Percentiles rank a stretch among this genome's conserved stretches.
These are phyloP conservation scores for Apiospora malaysiana DNA, from an alignment of 2,329 filamentous ascomycete genomes.

Conservation along the genomic window DNA sequence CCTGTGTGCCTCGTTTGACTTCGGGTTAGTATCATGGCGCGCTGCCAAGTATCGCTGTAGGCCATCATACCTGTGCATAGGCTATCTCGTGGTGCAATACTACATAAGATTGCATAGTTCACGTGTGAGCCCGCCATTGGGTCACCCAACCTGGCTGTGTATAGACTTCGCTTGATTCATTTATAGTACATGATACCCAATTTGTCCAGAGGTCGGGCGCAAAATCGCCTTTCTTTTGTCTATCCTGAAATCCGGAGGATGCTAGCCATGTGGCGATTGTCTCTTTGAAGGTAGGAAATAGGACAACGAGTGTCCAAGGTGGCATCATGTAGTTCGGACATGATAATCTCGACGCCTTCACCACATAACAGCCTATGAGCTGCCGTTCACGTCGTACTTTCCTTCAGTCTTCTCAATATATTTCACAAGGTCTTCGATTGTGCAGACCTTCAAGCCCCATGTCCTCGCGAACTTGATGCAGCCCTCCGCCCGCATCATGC, in stretches of 20 bases:
- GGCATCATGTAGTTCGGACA: neutral
- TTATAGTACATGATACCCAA: neutral
- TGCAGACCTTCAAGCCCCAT: slow-evolving; percentile 92
- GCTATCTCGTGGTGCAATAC: too few relatives aligned
- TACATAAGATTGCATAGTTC: neutral
- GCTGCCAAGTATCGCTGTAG: neutral
- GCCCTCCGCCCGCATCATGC: slow-evolving; percentile 90
- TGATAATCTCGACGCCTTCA: neutral
- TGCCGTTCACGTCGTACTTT: slow-evolving; percentile 55
- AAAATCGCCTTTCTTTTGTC: neutral
- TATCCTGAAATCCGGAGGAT: neutral
- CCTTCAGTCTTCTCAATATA: slow-evolving; percentile 81
- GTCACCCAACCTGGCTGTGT: neutral
- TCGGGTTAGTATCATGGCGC: neutral
- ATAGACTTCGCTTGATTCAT: neutral
- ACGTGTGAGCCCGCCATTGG: neutral
- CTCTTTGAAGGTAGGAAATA: neutral
- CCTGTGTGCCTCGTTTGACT: neutral
- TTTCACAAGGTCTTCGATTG: slow-evolving; percentile 86
- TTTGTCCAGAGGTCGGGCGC: neutral
- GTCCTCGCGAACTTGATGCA: slow-evolving; percentile 86
- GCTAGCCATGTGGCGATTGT: slow-evolving; percentile 13
- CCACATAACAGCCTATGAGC: slow-evolving; percentile 24
- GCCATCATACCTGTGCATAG: too few relatives aligned
- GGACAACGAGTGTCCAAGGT: neutral